Base-by-base conservation (phyloP, 2,329 filamentous ascomycete genomes). In the Raffaelea albimanens region DNA sequence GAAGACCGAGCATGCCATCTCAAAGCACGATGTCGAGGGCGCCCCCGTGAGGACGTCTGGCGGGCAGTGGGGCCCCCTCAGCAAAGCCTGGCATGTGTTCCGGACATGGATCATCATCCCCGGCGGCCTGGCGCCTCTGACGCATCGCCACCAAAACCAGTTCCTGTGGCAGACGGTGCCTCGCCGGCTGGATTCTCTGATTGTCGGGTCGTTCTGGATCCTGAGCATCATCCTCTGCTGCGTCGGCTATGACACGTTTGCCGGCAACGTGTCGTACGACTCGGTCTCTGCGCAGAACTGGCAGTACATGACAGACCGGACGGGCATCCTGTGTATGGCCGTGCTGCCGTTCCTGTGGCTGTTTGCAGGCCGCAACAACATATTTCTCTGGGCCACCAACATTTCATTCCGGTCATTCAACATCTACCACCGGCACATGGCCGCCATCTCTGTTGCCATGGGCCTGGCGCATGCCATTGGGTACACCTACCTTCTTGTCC, bases 361-460 rank as follows among this genome's bases (percentile, higher is more conserved):
- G 0, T 85, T 86, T 53, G 75, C 75, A 0, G 76, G 77, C 57
- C 69, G 83, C 7, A 87, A 86, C 52, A 84, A 86, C 45, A 58
- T 81, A 0, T 69, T 85, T 16, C 65, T 84, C 46, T 83, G 78
- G 78, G 57, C 80, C 1, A 86, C 82, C 0, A 81, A 81, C 0
- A 86, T 82, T 80, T 77, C 75, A 11, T 85, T 82, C 57, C 70
- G 72, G 2, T 80, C 78, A 0, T 85, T 80, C 56, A 85, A 79
- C 53, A 71, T 78, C 23, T 85, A 85, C 47, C 83, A 86, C 59
- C 75, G 82, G 0, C 81, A 80, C 69, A 67, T 82, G 5, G 82
- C 83, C 0, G 68, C 81, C 19, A 69, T 83, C 2, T 71, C 79
- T 7, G 81, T 80, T 0, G 44, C 79, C 0, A 72, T 83, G 53